Evolutionary conservation across 352 stramenopile species (phyloP).

Genomic region (Phytophthora uliginosa): DNA sequence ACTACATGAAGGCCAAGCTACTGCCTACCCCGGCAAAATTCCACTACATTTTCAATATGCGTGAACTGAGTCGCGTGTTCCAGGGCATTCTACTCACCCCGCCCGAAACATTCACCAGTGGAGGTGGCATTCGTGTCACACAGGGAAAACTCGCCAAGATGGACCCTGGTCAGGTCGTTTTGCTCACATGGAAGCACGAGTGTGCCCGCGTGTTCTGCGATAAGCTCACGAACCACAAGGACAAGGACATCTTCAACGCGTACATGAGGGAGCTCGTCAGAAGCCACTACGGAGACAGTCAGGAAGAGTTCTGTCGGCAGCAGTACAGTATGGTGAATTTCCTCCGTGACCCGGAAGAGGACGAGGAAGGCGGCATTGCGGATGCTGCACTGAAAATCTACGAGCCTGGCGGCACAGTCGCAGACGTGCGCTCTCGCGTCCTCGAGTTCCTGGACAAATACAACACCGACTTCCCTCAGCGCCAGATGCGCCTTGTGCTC

Average conservation of each 20-base stretch:
- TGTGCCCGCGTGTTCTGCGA: constrained; percentile 98
- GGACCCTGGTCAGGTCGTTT: constrained; percentile 92
- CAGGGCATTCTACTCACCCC: constrained; percentile 98
- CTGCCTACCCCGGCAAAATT: constrained; percentile 98
- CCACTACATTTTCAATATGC: constrained; percentile 99
- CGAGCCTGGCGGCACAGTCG: constrained; percentile 95
- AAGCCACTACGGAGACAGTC: constrained; percentile 92
- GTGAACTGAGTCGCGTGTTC: constrained; percentile 98
- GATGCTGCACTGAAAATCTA: constrained; percentile 98
- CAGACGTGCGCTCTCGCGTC: constrained; percentile 93
- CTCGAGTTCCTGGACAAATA: constrained; percentile 98
- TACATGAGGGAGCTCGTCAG: constrained; percentile 95
- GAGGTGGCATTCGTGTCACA: constrained; percentile 83
- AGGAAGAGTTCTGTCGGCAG: constrained; percentile 76
- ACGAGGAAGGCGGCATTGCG: constrained; percentile 96
- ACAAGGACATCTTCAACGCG: constrained; percentile 95
- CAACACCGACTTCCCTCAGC: constrained; percentile 97
- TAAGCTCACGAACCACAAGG: constrained; percentile 98
- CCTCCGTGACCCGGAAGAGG: constrained; percentile 96
- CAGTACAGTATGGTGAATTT: constrained; percentile 98
- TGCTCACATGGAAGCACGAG: constrained; percentile 99
- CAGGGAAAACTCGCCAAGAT: constrained; percentile 93
- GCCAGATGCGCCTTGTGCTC: constrained; percentile 98
- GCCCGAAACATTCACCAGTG: constrained; percentile 95
- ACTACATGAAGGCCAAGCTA: constrained; percentile 98